These are phyloP conservation scores for Lecanicillium sp. DNA, from an alignment of 2,329 filamentous ascomycete species.

Conservation along the genomic window DNA sequence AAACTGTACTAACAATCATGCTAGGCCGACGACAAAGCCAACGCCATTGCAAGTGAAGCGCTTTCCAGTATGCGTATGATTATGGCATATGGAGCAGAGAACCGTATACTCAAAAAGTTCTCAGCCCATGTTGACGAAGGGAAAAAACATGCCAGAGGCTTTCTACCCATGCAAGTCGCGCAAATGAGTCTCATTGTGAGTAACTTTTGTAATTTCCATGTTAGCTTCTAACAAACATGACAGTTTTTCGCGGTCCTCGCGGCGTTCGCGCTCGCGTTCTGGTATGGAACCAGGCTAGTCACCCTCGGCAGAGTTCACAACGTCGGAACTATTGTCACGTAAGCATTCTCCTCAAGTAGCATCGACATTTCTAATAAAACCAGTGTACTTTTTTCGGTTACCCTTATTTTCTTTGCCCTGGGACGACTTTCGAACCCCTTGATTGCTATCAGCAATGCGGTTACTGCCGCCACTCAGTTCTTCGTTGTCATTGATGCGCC, in stretches of 20 bases:
- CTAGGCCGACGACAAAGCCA: slow-evolving; percentile 49
- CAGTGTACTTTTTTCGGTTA: slow-evolving; percentile 50
- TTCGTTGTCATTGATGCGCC: slow-evolving; percentile 49
- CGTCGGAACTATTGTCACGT: slow-evolving; percentile 51
- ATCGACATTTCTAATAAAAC: slow-evolving; percentile 14
- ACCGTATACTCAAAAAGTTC: slow-evolving; percentile 47
- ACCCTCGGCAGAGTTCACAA: slow-evolving; percentile 40
- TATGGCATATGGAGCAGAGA: slow-evolving; percentile 55
- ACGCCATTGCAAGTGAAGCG: slow-evolving; percentile 54
- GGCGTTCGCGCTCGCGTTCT: slow-evolving; percentile 54
- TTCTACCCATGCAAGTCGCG: slow-evolving; percentile 42
- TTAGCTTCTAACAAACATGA: slow-evolving; percentile 16
- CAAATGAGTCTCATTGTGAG: slow-evolving; percentile 46
- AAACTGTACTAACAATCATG: slow-evolving; percentile 10
- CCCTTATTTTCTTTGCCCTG: slow-evolving; percentile 52
- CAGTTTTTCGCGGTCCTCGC: slow-evolving; percentile 48
- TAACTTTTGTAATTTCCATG: neutral
- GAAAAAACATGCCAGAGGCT: slow-evolving; percentile 40
- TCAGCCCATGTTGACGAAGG: slow-evolving; percentile 48
- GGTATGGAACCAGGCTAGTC: slow-evolving; percentile 52
- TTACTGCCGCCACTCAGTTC: slow-evolving; percentile 52
- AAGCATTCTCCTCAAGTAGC: no score
- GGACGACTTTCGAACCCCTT: slow-evolving; percentile 52
- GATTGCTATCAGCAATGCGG: slow-evolving; percentile 52
- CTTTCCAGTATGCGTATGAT: slow-evolving; percentile 56